Evolutionary conservation across 352 stramenopile genomes (phyloP), one percentile per base, ranked within the genome.

Genomic region (Globisporangium lucens): DNA sequence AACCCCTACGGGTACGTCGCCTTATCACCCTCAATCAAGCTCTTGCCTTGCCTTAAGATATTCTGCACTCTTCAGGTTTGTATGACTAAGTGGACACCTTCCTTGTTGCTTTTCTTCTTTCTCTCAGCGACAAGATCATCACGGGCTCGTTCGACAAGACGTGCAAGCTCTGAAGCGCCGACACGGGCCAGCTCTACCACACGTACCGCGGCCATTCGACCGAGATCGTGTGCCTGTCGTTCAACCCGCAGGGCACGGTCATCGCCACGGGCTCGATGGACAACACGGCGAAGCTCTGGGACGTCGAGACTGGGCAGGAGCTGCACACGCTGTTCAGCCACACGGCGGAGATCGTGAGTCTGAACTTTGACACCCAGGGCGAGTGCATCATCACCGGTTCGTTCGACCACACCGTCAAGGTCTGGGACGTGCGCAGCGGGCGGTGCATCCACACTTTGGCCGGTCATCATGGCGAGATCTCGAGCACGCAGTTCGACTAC

Each of bases 111-210:
- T 55, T 53, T 82, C 24, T 47, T 65, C 43, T 29, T 66, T 46
- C 27, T 30, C 56, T 24, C 58, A 93, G 85, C 2, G 87, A 95
- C 79, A 98, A 98, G 75, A 97, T 98, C 73, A 98, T 98, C 70
- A 99, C 93, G 2, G 95, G 94, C 22, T 96, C 85, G 12, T 98
- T 98, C 62, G 94, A 99, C 76, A 99, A 98, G 79, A 98, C 96
- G 24, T 97, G 90, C 74, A 98, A 98, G 74, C 80, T 99, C 30
- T 99, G 96, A 95, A 97, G 92, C 68, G 92, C 93, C 33, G 89
- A 98, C 62, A 98, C 90, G 2, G 95, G 94, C 4, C 85, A 98
- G 55, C 76, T 98, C 12, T 96, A 97, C 68, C 94, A 98, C 86
- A 98, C 95, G 9, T 98, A 97, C 68, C 85, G 92, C 24, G 95